Evolutionary conservation across 1,284 basidiomycete species (phyloP), one percentile per base, ranked within the genome.

Genomic region (Cryptococcus maquisensis): DNA sequence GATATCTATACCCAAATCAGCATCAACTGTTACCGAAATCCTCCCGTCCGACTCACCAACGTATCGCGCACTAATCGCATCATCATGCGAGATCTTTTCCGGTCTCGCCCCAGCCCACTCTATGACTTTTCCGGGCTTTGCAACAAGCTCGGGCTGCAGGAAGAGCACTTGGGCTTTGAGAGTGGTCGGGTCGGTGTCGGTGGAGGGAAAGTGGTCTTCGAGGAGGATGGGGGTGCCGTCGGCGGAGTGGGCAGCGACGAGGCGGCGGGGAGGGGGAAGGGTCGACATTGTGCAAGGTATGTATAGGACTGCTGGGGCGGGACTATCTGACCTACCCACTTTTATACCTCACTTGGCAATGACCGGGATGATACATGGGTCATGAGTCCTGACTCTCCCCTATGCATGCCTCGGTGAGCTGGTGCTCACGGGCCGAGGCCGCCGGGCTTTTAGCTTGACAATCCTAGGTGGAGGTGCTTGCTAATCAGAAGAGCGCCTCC

Each of bases 211-310:
- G 13, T 38, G 43, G 21, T 48, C 28, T 8, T 41, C 42, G n/a
- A 52, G 16, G n/a, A 57, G 6, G 36, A 49, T n/a, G 9, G 45
- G 20, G 9, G 35, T 38, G 36, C 59, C 59, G 20, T 47, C 37
- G 13, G 52, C n/a, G 28, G 18, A 20, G 38, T 54, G 52, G 6
- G 51, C 52, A 15, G 48, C 46, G 23, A 60, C 41, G 20, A 60
- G 45, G 8, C 50, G 39, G 20, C 56, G 52, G 15, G 59, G 56
- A 10, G 54, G 28, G n/a, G 59, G 59, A 43, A 60, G 55, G 28
- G 58, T 13, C 6, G 45, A 32, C 32, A 47, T 47, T 32, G 28
- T 32, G 28, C 28, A 32, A 8, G 28, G 28, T n/a, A n/a, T n/a
- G n/a, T n/a, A n/a, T n/a, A 16, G 36, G 36, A 16, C 10, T 37